Percentiles rank a stretch among this genome's conserved stretches.
phyloP scores from a whole-genome alignment of 257 asterid species.

The Avicennia marina region DNA sequence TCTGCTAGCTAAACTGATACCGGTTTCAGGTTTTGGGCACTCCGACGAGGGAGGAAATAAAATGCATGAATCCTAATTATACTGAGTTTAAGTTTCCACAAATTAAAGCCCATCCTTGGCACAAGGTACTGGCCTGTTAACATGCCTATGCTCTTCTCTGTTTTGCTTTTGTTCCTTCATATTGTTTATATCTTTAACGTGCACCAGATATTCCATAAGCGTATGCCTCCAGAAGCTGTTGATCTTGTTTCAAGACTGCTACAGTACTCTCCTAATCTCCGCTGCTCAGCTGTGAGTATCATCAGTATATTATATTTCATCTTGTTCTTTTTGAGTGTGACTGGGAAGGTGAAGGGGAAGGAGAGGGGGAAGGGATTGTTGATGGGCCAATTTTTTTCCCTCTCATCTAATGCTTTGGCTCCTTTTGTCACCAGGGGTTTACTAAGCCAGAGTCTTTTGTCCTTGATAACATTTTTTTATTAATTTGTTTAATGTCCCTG shows the following conservation, averaged over 20 bases:
- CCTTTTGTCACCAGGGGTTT: too few relatives aligned
- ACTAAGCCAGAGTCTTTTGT: too few relatives aligned
- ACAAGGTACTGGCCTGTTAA: conserved; percentile 43
- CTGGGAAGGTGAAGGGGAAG: not conserved
- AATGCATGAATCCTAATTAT: conserved; percentile 85
- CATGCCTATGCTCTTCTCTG: not conserved
- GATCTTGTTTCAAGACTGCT: conserved; percentile 79
- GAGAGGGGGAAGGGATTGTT: too few relatives aligned
- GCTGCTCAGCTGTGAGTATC: conserved; percentile 71
- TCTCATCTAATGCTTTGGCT: too few relatives aligned
- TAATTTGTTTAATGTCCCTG: too few relatives aligned
- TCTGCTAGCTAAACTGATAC: too few relatives aligned
- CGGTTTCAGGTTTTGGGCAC: conserved; percentile 68
- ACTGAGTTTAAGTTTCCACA: conserved; percentile 82
- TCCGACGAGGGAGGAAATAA: conserved; percentile 87
- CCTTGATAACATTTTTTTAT: too few relatives aligned
- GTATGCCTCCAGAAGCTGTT: conserved; percentile 80
- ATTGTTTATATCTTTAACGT: conserved; percentile 3
- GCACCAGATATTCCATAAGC: conserved; percentile 66
- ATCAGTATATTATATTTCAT: not conserved
- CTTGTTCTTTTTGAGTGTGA: too few relatives aligned
- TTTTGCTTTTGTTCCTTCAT: conserved; percentile 11
- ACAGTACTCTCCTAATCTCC: conserved; percentile 78
- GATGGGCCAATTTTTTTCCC: too few relatives aligned
- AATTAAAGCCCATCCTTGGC: conserved; percentile 84